Evolutionary conservation across 176 grass and related monocot genomes (phyloP), one percentile per base, ranked within the genome.

Genomic region (Phoenix dactylifera): DNA sequence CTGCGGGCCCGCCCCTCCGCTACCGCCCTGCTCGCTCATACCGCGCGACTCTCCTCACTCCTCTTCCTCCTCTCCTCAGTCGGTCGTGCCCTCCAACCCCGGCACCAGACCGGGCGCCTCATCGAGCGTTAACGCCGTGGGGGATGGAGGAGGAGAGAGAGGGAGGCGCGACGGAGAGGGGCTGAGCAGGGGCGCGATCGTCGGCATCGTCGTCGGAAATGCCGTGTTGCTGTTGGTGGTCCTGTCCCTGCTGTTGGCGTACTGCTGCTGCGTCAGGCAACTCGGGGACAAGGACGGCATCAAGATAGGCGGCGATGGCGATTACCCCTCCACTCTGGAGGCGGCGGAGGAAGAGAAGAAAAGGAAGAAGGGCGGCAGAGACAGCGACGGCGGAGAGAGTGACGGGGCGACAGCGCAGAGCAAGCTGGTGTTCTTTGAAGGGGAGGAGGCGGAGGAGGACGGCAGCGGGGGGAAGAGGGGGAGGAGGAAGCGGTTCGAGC

Each of bases 341-440:
- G 17, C 58, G 24, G 26, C 7, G 26, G 58, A 26, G 26, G 58
- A 59, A 24, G 26, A 60, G 26, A 26, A 60, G 24, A 1, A 18
- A 17, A 26, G 16, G 24, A 60, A 60, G 58, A 35, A 17, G 63
- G 74, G 70, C 3, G 79, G 79, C 49, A 22, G 68, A 16, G 68
- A 65, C 70, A 83, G 77, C 49, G 80, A 90, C 72, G 80, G 80
- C 18, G 86, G 77, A 7, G 80, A 83, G 76, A 91, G 88, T 63
- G 88, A 91, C 25, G 83, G 83, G 1, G 88, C 83, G 16, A 12
- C 35, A 14, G 35, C 10, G 35, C 83, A 84, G 20, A 91, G 79
- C 76, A 91, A 86, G 72, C 76, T 91, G 39, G 83, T 91, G 22
- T 91, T 91, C 17, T 91, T 91, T 68, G 79, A 79, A 3, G 63